These are phyloP conservation scores for Candida arabinofermentans DNA, from an alignment of 805 yeast species.

Conservation along the genomic window DNA sequence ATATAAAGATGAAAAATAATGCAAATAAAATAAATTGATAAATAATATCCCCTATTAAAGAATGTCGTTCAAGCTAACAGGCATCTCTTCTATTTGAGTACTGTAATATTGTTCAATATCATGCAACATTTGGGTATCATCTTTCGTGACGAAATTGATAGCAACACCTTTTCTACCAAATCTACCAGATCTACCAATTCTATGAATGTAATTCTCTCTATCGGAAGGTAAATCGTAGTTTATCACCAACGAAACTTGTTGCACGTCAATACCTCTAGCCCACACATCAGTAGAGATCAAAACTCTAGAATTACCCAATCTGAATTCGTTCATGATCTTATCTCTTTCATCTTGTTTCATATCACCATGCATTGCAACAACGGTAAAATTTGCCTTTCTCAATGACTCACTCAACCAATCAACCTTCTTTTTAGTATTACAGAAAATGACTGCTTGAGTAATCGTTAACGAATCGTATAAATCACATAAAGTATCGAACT, in stretches of 20 bases:
- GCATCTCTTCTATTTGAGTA: slow-evolving; percentile 91
- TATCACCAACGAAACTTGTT: slow-evolving; percentile 91
- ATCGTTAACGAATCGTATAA: slow-evolving; percentile 92
- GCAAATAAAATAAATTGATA: not conserved
- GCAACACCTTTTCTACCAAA: slow-evolving; percentile 99
- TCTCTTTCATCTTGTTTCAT: slow-evolving; percentile 94
- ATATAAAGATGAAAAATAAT: not conserved
- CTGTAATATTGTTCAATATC: slow-evolving; percentile 88
- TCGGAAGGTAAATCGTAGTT: slow-evolving; percentile 90
- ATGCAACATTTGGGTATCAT: slow-evolving; percentile 69
- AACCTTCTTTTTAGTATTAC: slow-evolving; percentile 93
- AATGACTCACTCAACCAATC: slow-evolving; percentile 80
- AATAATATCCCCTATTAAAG: slow-evolving; percentile 8
- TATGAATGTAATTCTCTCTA: slow-evolving; percentile 91
- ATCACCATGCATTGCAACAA: slow-evolving; percentile 93
- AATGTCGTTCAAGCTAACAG: slow-evolving; percentile 40
- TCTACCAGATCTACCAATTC: slow-evolving; percentile 98
- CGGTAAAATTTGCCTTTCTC: slow-evolving; percentile 79
- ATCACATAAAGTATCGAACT: slow-evolving; percentile 92
- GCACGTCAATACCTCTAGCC: slow-evolving; percentile 98
- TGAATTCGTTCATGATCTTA: slow-evolving; percentile 90
- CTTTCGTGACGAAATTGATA: slow-evolving; percentile 83
- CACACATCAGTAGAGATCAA: slow-evolving; percentile 91
- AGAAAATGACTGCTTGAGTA: slow-evolving; percentile 96
- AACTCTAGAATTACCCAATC: slow-evolving; percentile 91